Conservation (phyloP, 1,139 yeast genomes). For the Nematodospora anomalae region DNA sequence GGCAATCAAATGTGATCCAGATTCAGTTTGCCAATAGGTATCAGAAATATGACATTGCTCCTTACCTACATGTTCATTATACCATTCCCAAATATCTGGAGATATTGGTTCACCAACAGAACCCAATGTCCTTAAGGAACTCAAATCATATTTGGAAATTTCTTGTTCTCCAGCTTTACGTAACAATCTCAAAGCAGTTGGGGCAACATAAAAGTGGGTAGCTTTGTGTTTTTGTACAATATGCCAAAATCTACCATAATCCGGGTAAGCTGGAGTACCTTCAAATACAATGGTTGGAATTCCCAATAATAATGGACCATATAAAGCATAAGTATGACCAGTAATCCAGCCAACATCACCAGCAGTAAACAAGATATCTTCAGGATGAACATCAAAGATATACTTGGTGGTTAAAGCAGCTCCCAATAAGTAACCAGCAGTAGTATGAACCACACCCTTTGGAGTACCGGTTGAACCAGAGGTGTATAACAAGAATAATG, state of each 20-base stretch:
- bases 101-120: slow-evolving; percentile 99
- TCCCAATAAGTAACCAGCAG: slow-evolving; percentile 92
- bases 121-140: slow-evolving; percentile 91
- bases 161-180: slow-evolving; percentile 91
- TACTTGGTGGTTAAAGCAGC: slow-evolving; percentile 94
- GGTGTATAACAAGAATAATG: slow-evolving; percentile 88
- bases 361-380: slow-evolving; percentile 90
- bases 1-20: slow-evolving; percentile 94
- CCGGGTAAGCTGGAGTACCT: slow-evolving; percentile 98
- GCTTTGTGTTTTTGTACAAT: slow-evolving; percentile 91
- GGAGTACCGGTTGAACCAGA: slow-evolving; percentile 98
- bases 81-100: slow-evolving; percentile 99
- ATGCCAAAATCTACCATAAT: slow-evolving; percentile 95
- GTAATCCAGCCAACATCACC: slow-evolving; percentile 99
- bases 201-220: slow-evolving; percentile 97
- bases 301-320: slow-evolving; percentile 90
- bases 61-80: slow-evolving; percentile 87
- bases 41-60: slow-evolving; percentile 84
- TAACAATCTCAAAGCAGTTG: slow-evolving; percentile 93
- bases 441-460: slow-evolving; percentile 94
- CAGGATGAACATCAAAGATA: slow-evolving; percentile 86
- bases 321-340: slow-evolving; percentile 94
- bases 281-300: slow-evolving; percentile 91
- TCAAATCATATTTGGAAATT: slow-evolving; percentile 80
- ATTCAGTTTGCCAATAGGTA: slow-evolving; percentile 99